Conservation (phyloP, 1,139 yeast species). For the Yamadazyma sp. region DNA sequence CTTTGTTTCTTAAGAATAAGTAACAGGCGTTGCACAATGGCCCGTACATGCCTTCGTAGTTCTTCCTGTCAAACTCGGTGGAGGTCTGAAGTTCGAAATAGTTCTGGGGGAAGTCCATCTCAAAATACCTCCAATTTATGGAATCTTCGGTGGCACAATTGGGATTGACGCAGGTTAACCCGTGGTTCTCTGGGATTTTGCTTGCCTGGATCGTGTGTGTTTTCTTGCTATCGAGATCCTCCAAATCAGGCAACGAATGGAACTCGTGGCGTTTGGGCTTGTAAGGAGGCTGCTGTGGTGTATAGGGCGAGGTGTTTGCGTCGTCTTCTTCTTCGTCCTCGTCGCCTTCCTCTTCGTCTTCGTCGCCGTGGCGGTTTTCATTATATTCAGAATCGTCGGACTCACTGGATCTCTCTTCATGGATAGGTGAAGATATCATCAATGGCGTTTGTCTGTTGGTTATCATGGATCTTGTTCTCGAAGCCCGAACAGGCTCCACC, state of each 20-base stretch:
- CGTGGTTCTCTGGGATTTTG: slow-evolving; percentile 42
- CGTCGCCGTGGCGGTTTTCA: slow-evolving; percentile 18
- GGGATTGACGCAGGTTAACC: slow-evolving; percentile 42
- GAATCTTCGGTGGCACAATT: slow-evolving; percentile 45
- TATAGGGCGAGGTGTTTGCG: slow-evolving; percentile 37
- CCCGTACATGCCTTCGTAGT: slow-evolving; percentile 52
- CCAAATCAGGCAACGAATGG: slow-evolving; percentile 45
- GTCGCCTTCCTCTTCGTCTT: slow-evolving; percentile 19
- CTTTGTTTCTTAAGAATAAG: slow-evolving; percentile 46
- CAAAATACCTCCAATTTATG: slow-evolving; percentile 49
- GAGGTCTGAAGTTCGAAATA: slow-evolving; percentile 40
- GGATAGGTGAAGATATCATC: slow-evolving; percentile 41
- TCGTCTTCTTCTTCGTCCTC: slow-evolving; percentile 14
- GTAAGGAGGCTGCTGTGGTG: slow-evolving; percentile 45
- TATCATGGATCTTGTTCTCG: slow-evolving; percentile 47
- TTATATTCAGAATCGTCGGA: slow-evolving; percentile 38
- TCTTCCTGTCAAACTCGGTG: slow-evolving; percentile 38
- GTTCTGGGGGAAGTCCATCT: slow-evolving; percentile 41
- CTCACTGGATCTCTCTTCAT: slow-evolving; percentile 37
- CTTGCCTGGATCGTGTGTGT: slow-evolving; percentile 43
- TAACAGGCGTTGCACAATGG: slow-evolving; percentile 54
- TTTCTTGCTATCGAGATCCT: slow-evolving; percentile 46
- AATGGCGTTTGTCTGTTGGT: slow-evolving; percentile 25
- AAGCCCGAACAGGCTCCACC: slow-evolving; percentile 40
- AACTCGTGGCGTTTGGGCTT: slow-evolving; percentile 22